A percentile compares a stretch with the other conserved stretches of the same genome.
Conservation (phyloP, 192 early-diverging fungal genomes). For the Jimgerdemannia flammicorona region DNA sequence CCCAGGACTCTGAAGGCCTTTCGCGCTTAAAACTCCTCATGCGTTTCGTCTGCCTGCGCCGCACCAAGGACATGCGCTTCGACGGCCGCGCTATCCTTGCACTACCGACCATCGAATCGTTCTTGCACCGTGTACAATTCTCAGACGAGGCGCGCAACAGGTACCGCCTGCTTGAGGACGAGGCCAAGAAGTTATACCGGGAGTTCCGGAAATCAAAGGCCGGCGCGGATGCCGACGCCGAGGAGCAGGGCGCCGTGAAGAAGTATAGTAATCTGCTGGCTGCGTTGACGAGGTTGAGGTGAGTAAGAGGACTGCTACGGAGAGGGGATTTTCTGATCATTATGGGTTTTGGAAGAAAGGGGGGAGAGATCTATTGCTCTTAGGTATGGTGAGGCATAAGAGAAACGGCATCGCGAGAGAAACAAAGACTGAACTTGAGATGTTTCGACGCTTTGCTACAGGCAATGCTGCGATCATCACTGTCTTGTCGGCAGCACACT, state of each 20-base stretch:
- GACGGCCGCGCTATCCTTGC: conserved; percentile 59
- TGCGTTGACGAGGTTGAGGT: not conserved
- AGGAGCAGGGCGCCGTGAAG: not conserved
- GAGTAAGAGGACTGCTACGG: not conserved
- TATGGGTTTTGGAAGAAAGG: no score
- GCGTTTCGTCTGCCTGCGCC: conserved; percentile 45
- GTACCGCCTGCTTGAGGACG: not conserved
- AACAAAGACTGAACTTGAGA: not conserved
- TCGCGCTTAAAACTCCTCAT: not conserved
- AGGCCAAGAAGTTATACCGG: not conserved
- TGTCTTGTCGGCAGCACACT: not conserved
- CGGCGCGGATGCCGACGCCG: not conserved
- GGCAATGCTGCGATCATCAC: not conserved
- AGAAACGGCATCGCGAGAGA: no score
- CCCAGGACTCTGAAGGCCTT: not conserved
- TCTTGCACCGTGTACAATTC: not conserved
- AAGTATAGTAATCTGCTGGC: not conserved
- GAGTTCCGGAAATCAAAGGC: not conserved
- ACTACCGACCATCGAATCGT: conserved; percentile 35
- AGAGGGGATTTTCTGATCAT: no score
- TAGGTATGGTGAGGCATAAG: no score
- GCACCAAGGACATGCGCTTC: conserved; percentile 51
- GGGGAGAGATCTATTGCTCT: no score
- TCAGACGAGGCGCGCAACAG: not conserved
- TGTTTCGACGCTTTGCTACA: not conserved